Conservation (phyloP, 768 basidiomycete species). For the Pisolithus sp. region DNA sequence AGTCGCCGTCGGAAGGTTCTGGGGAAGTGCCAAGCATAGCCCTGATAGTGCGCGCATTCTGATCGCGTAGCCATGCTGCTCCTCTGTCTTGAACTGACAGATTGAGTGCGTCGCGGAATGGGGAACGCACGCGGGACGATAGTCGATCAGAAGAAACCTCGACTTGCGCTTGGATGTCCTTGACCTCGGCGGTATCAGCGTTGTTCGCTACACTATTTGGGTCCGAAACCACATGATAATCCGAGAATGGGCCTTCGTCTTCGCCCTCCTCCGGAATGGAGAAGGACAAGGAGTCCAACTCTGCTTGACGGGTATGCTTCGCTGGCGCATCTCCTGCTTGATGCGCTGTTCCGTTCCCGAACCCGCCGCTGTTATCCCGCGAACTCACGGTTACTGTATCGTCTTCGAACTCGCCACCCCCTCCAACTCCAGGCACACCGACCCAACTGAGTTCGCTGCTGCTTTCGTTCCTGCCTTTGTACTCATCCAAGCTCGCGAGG, state of each 20-base stretch:
- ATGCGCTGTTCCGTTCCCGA: conserved; percentile 1
- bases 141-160: conserved; percentile 12
- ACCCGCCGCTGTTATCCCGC: conserved; percentile 39
- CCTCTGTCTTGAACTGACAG: conserved; percentile 58
- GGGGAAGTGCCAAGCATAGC: conserved; percentile 53
- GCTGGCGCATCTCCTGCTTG: neutral
- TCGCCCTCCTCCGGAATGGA: conserved; percentile 4
- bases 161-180: conserved; percentile 42
- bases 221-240: conserved; percentile 21
- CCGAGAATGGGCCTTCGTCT: conserved; percentile 22
- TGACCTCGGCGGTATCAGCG: conserved; percentile 47
- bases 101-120: conserved; percentile 35
- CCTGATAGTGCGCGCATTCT: conserved; percentile 60
- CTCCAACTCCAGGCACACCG: conserved; percentile 40
- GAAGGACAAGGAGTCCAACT: neutral
- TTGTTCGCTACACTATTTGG: conserved; percentile 32
- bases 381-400: conserved; percentile 75
- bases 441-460: conserved; percentile 38
- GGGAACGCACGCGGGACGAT: conserved; percentile 34
- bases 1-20: conserved; percentile 53
- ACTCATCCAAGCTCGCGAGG: conserved; percentile 72
- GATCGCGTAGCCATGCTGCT: conserved; percentile 77
- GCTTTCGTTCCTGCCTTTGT: conserved; percentile 52
- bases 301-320: neutral
- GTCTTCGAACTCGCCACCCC: conserved; percentile 49